These are phyloP conservation scores for Ceraceosorus bombacis DNA, from an alignment of 1,284 basidiomycete species.

Conservation along the genomic window DNA sequence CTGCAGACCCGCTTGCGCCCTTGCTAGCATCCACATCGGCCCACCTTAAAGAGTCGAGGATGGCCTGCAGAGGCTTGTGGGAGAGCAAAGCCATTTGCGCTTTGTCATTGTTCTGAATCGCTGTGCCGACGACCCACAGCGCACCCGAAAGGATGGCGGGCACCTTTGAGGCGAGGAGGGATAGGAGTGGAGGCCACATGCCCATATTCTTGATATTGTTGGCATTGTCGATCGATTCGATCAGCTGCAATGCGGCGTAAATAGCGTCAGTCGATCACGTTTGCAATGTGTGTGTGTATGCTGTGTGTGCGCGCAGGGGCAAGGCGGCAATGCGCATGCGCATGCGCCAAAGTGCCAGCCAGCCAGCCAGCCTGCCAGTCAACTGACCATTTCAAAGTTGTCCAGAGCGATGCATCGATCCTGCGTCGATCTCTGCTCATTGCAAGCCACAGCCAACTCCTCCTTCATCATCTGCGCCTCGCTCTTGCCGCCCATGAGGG, in stretches of 20 bases:
- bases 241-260: constrained; percentile 57
- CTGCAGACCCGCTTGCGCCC: constrained; percentile 73
- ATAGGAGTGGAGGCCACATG: constrained; percentile 76
- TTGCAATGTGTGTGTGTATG: too few species aligned
- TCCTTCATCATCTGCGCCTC: constrained; percentile 48
- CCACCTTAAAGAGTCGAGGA: constrained; percentile 51
- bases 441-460: constrained; percentile 35
- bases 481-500: constrained; percentile 43
- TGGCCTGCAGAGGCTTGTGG: constrained; percentile 56
- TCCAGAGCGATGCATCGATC: constrained; percentile 70
- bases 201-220: constrained; percentile 77
- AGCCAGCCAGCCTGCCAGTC: not conserved
- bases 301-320: too few species aligned
- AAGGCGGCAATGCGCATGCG: not conserved
- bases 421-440: constrained; percentile 16
- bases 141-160: constrained; percentile 61
- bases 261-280: not conserved
- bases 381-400: constrained; percentile 81
- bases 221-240: constrained; percentile 92
- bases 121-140: constrained; percentile 88
- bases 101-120: constrained; percentile 86
- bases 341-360: not conserved
- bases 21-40: constrained; percentile 52
- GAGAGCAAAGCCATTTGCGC: constrained; percentile 68
- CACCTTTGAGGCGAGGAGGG: constrained; percentile 58